Conservation (phyloP, 495 filamentous ascomycete genomes). For the Geoglossum glabrum region DNA sequence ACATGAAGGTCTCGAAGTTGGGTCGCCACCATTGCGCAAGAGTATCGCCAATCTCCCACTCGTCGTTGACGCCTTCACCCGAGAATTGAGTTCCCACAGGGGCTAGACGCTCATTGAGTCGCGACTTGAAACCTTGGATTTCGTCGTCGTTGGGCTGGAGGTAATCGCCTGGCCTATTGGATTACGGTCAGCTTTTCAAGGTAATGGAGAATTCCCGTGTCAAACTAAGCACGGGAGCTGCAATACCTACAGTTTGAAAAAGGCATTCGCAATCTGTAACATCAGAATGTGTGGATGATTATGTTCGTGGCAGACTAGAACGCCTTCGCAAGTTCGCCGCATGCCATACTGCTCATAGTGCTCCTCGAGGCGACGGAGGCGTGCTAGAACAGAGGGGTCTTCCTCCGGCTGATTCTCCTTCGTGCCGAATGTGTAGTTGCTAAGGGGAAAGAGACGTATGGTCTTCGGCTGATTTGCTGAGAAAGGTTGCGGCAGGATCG, state of each 20-base stretch:
- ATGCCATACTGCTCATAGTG: slow-evolving; percentile 86
- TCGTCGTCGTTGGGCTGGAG: slow-evolving; percentile 79
- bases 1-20: slow-evolving; percentile 99
- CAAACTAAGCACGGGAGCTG: neutral
- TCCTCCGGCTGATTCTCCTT: slow-evolving; percentile 97
- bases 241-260: slow-evolving; percentile 71
- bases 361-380: slow-evolving; percentile 79
- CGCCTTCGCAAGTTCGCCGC: slow-evolving; percentile 89
- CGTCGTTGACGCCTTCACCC: slow-evolving; percentile 66
- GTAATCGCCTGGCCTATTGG: slow-evolving; percentile 72
- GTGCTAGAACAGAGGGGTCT: slow-evolving; percentile 82
- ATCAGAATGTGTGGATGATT: slow-evolving; percentile 96
- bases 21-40: slow-evolving; percentile 97
- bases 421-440: slow-evolving; percentile 96
- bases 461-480: slow-evolving; percentile 74
- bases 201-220: neutral
- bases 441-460: slow-evolving; percentile 84
- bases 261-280: slow-evolving; percentile 97
- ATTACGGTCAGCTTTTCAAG: neutral
- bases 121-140: slow-evolving; percentile 76
- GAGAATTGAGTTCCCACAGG: slow-evolving; percentile 75
- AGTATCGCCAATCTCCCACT: slow-evolving; percentile 87
- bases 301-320: slow-evolving; percentile 94
- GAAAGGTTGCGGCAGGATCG: slow-evolving; percentile 63
- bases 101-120: slow-evolving; percentile 79